phyloP scores from a whole-genome alignment of 345 rosid genomes.

The Aurinia saxatilis region DNA sequence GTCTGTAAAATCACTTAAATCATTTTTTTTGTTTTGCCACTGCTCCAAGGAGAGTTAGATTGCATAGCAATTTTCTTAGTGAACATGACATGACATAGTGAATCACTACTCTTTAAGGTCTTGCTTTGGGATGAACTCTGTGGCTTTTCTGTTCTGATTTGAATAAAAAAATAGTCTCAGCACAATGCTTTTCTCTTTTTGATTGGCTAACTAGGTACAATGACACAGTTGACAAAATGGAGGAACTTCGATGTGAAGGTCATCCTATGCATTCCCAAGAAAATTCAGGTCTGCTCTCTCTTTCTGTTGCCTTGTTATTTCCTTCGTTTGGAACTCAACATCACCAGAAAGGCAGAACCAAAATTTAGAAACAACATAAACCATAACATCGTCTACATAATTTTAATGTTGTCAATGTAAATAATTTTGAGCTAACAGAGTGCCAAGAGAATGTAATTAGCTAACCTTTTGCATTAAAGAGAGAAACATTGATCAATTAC shows the following conservation, averaged over 20 bases:
- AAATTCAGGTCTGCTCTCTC: slow-evolving; percentile 37
- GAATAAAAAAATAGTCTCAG: neutral
- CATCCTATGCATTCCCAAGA: slow-evolving; percentile 27
- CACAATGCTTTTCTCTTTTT: slow-evolving; percentile 3
- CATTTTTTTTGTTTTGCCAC: neutral
- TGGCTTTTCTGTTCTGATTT: neutral
- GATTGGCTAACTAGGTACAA: slow-evolving; percentile 27
- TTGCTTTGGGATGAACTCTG: neutral
- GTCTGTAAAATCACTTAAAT: slow-evolving; percentile 27
- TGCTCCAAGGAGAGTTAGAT: neutral
- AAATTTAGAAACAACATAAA: slow-evolving; percentile 1
- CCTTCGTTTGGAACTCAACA: neutral
- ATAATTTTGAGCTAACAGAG: neutral
- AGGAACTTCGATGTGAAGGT: slow-evolving; percentile 30
- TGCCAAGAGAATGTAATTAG: neutral
- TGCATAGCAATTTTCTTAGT: neutral
- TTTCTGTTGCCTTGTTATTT: neutral
- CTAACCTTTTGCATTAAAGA: neutral
- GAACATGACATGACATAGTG: neutral
- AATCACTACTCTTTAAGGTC: neutral
- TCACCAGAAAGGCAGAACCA: neutral
- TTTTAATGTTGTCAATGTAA: neutral
- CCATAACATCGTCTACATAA: neutral
- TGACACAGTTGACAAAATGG: slow-evolving; percentile 26
- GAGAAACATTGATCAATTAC: neutral